Evolutionary conservation across 2,329 filamentous ascomycete genomes (phyloP), one percentile per base, ranked within the genome.

Genomic region (Botrytis fabae): DNA sequence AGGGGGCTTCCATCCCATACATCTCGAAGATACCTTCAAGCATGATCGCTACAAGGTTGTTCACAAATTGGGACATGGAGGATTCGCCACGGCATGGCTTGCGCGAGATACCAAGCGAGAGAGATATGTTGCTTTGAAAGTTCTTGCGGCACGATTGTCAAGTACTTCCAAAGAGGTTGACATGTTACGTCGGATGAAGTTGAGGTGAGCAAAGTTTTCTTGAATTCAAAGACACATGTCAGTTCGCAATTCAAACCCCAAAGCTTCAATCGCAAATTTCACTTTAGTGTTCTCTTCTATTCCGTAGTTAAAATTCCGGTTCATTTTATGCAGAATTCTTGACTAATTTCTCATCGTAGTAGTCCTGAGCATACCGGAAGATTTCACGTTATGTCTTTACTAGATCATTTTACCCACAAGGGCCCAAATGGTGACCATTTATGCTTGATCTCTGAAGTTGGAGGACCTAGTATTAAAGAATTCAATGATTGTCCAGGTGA

Each of bases 1-100:
- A 25, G 83, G 84, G 0, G 83, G 84, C 28, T 86, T 83, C 73
- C 84, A 86, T 77, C 84, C 85, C 1, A 81, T 85, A 22, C 77
- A 77, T 18, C 77, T 87, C 6, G 82, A 83, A 38, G 84, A 86
- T 70, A 71, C 76, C 1, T 84, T 86, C 75, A 77, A 83, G n/a
- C 66, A 82, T 72, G 82, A 79, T 32, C 81, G 83, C 48, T 87
- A 86, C 73, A 79, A 79, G 46, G 77, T 86, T 46, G 75, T 84
- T 44, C 82, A 84, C 72, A 86, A 86, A 77, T 76, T 86, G 48
- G 85, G 85, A 14, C 82, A 81, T 66, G 84, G 85, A 44, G 81
- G 81, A 1, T 85, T 79, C 75, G 82, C 84, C 4, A 86, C 83
- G 4, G 82, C 85, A 57, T 86, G 83, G 85, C 82, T 86, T 42